phyloP scores from a whole-genome alignment of 768 basidiomycete genomes.

The Russula vinacea region DNA sequence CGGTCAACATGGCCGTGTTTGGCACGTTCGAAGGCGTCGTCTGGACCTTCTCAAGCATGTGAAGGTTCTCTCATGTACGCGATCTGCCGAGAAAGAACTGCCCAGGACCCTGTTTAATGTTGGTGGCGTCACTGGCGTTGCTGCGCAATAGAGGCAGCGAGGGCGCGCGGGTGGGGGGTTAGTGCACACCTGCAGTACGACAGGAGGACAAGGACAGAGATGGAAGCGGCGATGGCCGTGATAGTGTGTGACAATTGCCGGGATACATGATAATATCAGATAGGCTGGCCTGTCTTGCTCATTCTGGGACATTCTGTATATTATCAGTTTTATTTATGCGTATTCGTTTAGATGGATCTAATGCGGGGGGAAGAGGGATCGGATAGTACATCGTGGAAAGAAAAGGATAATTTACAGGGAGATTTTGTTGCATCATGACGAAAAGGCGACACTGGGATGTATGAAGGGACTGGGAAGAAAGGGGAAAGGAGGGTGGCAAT shows the following conservation, averaged over 20 bases:
- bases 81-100: no score
- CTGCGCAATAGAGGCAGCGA: background rate
- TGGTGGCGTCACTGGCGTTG: no score
- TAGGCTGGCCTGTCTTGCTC: background rate
- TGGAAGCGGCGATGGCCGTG: conserved; percentile 9
- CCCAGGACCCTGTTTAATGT: no score
- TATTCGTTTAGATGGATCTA: conserved; percentile 19
- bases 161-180: no score
- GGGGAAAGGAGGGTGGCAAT: background rate
- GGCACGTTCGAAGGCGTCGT: conserved; percentile 66
- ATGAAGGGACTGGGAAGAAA: background rate
- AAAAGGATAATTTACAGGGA: conserved; percentile 14
- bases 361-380: conserved; percentile 1
- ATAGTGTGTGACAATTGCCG: background rate
- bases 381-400: conserved; percentile 13
- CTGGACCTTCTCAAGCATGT: conserved; percentile 36
- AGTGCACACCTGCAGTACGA: background rate
- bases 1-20: conserved; percentile 84
- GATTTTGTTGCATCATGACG: background rate
- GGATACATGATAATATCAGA: background rate
- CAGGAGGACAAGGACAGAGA: no score
- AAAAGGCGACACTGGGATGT: background rate
- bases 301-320: background rate
- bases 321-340: conserved; percentile 4
- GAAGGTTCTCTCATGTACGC: background rate